Base-by-base conservation (phyloP, 768 basidiomycete genomes). In the Zangia roseola region DNA sequence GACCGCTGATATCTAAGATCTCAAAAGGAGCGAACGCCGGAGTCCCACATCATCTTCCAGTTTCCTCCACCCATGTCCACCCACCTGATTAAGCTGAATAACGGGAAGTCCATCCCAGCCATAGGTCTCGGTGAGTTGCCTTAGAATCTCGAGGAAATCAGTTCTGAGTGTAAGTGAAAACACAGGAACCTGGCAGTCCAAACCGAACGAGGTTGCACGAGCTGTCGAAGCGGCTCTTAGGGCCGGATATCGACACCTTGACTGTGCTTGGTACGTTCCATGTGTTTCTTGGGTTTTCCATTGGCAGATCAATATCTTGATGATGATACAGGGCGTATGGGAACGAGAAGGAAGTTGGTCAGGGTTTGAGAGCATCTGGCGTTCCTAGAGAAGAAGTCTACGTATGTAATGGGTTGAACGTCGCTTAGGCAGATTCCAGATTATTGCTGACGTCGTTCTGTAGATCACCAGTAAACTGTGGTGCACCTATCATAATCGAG, bases 261-360 rank as follows among this genome's bases (percentile, higher is more conserved):
- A 86, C 67, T 88, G 83, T 64, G 88, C 87, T 30, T 73, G 72
- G 75, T 75, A 48, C 17, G 64, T 63, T 21, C 40, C 34, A 23
- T 33, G 21, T 37, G 16, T 23, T 25, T 14, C 50, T 21, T 10
- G 28, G 34, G 44, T 41, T 50, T 17, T 16, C 40, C 16, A 2
- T 31, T 30, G 64, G 63, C 54, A 59, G 62, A 63, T 31, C 43
- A n/a, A 25, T 13, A 23, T 53, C 38, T 43, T 24, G 23, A 49
- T 28, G 49, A 13, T 19, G 9, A 38, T n/a, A n/a, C 51, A 71
- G 82, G 84, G 76, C 71, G 46, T 86, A 87, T 59, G 77, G 78
- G 47, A 93, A 92, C 62, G 90, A 93, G 65, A 81, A 82, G 59
- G 84, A 88, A 54, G 91, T 94, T 14, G 92, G 91, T 6, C 77